Conservation (phyloP, 148 eudicot species). For the Chenopodium quinoa region DNA sequence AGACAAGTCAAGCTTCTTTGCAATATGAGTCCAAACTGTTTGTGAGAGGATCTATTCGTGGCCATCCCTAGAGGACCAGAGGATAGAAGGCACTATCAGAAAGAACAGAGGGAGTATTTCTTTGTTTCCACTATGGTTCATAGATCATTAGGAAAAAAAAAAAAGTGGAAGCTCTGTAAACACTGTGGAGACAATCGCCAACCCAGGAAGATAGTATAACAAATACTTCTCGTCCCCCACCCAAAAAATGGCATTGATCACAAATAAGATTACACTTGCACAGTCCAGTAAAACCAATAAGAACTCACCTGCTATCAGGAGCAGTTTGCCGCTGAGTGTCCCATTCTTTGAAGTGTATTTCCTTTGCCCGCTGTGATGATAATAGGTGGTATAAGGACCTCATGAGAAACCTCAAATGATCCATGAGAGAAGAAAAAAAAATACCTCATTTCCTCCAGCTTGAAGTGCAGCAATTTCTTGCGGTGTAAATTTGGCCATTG, state of each 20-base stretch:
- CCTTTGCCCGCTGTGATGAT: constrained; percentile 64
- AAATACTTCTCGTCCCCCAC: neutral
- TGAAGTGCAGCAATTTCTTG: constrained; percentile 96
- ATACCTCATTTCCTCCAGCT: constrained; percentile 94
- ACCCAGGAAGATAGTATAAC: too few relatives aligned
- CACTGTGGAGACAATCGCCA: neutral
- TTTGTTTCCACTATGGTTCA: neutral
- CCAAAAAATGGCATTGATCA: neutral
- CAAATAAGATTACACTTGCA: neutral
- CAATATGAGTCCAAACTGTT: too few relatives aligned
- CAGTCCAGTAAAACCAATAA: neutral
- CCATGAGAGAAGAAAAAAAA: constrained; percentile 8
- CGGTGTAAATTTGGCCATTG: constrained; percentile 93
- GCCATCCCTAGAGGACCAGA: too few relatives aligned
- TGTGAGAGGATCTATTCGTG: too few relatives aligned
- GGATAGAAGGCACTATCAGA: neutral
- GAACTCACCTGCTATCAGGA: constrained; percentile 81
- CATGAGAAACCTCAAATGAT: constrained; percentile 12
- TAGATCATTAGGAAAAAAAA: neutral
- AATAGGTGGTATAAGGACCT: neutral
- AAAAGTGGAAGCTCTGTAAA: neutral
- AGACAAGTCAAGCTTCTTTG: too few relatives aligned
- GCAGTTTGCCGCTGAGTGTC: constrained; percentile 63
- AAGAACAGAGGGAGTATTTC: neutral
- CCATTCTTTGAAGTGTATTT: constrained; percentile 90